phyloP scores from a whole-genome alignment of 2,329 filamentous ascomycete genomes.

The Karstenula rhodostoma region DNA sequence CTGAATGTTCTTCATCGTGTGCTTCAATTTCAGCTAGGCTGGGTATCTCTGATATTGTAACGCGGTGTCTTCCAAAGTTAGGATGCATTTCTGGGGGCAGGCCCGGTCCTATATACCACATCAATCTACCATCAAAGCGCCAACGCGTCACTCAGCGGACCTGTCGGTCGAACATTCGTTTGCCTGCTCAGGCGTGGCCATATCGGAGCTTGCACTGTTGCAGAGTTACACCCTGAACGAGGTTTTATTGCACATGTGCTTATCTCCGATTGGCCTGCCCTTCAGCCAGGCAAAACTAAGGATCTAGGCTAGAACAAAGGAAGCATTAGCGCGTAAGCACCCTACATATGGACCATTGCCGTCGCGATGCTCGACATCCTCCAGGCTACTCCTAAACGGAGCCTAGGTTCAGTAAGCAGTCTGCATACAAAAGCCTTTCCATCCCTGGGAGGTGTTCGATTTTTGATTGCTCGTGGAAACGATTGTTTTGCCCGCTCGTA shows the following conservation, averaged over 20 bases:
- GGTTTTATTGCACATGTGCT: background rate
- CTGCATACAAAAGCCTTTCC: conserved; percentile 11
- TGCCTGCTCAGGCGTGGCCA: too few species aligned
- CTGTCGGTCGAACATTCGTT: background rate
- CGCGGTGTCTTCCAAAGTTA: background rate
- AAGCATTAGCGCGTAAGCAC: conserved; percentile 16
- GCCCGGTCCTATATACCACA: background rate
- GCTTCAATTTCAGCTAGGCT: background rate
- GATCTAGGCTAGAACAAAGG: background rate
- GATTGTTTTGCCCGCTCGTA: background rate
- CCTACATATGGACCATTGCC: conserved; percentile 4
- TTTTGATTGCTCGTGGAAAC: background rate
- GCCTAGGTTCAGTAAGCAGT: conserved; percentile 9
- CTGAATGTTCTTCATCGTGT: conserved; percentile 10
- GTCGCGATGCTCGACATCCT: background rate
- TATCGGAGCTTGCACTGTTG: background rate
- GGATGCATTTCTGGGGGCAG: background rate
- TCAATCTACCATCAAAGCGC: background rate
- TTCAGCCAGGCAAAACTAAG: too few species aligned
- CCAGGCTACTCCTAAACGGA: background rate
- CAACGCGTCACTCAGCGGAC: conserved; percentile 2
- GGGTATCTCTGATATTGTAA: background rate
- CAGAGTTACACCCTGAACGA: conserved; percentile 4
- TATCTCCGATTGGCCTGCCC: background rate
- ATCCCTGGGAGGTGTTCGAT: background rate